Percentiles rank a stretch among this genome's conserved stretches.
phyloP scores from a whole-genome alignment of 345 rosid species.

The Salix arbutifolia region DNA sequence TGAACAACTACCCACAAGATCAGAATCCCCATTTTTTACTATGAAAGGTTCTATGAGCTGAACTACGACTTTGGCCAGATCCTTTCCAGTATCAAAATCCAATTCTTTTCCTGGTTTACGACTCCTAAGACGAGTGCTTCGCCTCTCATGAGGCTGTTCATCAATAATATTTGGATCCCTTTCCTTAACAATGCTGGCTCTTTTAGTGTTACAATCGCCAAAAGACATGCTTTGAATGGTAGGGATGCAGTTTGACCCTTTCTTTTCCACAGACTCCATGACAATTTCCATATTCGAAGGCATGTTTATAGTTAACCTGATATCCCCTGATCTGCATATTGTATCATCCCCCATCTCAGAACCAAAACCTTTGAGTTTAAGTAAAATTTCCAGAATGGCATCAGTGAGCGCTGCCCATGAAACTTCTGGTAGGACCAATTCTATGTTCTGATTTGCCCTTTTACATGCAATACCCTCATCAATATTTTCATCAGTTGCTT shows the following conservation, averaged over 20 bases:
- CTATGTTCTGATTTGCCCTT: slow-evolving; percentile 51
- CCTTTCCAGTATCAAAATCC: slow-evolving; percentile 58
- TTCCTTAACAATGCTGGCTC: slow-evolving; percentile 43
- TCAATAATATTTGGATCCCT: slow-evolving; percentile 46
- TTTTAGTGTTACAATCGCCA: slow-evolving; percentile 46
- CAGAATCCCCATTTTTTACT: slow-evolving; percentile 33
- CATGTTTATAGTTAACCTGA: slow-evolving; percentile 49
- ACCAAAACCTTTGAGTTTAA: slow-evolving; percentile 39
- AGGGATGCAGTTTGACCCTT: slow-evolving; percentile 29
- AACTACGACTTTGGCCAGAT: slow-evolving; percentile 56
- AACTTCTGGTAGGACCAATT: slow-evolving; percentile 53
- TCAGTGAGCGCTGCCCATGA: slow-evolving; percentile 69
- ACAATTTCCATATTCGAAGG: slow-evolving; percentile 40
- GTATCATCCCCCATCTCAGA: slow-evolving; percentile 30
- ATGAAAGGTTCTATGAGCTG: slow-evolving; percentile 72
- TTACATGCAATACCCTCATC: slow-evolving; percentile 48
- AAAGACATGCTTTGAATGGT: slow-evolving; percentile 37
- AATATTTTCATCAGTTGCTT: slow-evolving; percentile 48
- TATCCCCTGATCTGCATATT: slow-evolving; percentile 60
- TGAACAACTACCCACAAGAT: slow-evolving; percentile 33
- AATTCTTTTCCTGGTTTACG: slow-evolving; percentile 88
- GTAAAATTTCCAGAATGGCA: slow-evolving; percentile 62
- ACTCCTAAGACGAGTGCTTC: slow-evolving; percentile 93
- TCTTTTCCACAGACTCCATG: slow-evolving; percentile 39
- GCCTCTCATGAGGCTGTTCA: slow-evolving; percentile 91